Evolutionary conservation across 2,329 filamentous ascomycete genomes (phyloP).

Genomic region (Didymella exigua): DNA sequence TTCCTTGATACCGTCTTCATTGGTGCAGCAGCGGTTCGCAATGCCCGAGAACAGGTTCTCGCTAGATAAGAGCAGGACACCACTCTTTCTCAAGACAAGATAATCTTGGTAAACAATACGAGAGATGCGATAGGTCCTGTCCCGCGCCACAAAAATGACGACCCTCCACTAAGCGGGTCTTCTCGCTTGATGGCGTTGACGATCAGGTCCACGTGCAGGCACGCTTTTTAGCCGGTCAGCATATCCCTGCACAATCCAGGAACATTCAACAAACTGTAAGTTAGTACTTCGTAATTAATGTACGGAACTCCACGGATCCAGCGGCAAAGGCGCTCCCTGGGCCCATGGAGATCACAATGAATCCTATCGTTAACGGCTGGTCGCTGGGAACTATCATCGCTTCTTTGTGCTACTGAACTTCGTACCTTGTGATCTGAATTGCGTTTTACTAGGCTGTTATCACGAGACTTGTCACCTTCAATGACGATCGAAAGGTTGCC

Average conservation of each 20-base stretch:
- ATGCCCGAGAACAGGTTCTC: background rate
- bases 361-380: background rate
- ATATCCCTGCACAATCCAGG: conserved; percentile 18
- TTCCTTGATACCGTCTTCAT: conserved; percentile 9
- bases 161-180: conserved; percentile 16
- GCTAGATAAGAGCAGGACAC: background rate
- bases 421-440: background rate
- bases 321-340: conserved; percentile 22
- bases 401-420: background rate
- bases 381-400: background rate
- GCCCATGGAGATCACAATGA: background rate
- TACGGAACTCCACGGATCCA: conserved; percentile 18
- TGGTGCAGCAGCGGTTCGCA: conserved; percentile 3
- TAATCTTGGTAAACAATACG: background rate
- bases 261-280: no score
- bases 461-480: background rate
- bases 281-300: no score
- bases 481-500: background rate
- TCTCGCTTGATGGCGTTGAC: conserved; percentile 26
- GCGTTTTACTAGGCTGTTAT: background rate
- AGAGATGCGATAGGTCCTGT: conserved; percentile 1
- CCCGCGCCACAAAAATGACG: conserved; percentile 16
- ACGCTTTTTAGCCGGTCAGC: conserved; percentile 27
- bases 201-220: conserved; percentile 29
- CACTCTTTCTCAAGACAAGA: background rate